Base-by-base conservation (phyloP, 2,329 filamentous ascomycete genomes). In the Talaromyces sp. region DNA sequence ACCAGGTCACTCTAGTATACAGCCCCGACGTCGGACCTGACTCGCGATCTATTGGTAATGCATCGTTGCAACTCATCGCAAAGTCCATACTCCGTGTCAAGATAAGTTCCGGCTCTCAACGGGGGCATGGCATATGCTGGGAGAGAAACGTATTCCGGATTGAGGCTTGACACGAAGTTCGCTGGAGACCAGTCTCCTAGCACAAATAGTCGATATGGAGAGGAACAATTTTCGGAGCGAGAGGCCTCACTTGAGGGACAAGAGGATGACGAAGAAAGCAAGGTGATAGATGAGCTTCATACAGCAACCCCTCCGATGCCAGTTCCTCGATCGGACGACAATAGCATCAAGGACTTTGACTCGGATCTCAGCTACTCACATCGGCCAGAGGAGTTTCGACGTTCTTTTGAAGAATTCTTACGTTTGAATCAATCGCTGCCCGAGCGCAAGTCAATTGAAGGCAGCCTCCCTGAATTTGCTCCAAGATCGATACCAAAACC, bases 291-390 rank as follows among this genome's bases (percentile, higher is more conserved):
- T 68, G 74, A 76, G 67, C 70, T 78, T 61, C 77, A 79, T 73
- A 78, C 77, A 67, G 74, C 73, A 54, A 81, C 79, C 45, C 78
- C 78, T 66, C 79, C 79, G 37, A 80, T 82, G 61, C 75, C 77
- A 59, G 80, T 82, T n/a, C 80, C 80, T 54, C 76, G 78, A 63
- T 67, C 72, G 59, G 75, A 76, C 68, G 76, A 79, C 22, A 71
- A 71, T 45, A 72, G 70, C 49, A 68, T 69, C 19, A 27, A 67
- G 3, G 67, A 67, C 52, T 62, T 63, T 56, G 54, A 62, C 22
- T 70, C 76, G 45, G 70, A 75, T 60, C 76, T 73, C 45, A 71
- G 68, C 49, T 79, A 72, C 47, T 75, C 75, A 17, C 74, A 78
- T 65, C 75, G 77, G 60, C 76, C 77, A 45, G 74, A 77, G 27